Evolutionary conservation across 371 early-diverging fungal species (phyloP).

Genomic region (Mucor plumbeus): DNA sequence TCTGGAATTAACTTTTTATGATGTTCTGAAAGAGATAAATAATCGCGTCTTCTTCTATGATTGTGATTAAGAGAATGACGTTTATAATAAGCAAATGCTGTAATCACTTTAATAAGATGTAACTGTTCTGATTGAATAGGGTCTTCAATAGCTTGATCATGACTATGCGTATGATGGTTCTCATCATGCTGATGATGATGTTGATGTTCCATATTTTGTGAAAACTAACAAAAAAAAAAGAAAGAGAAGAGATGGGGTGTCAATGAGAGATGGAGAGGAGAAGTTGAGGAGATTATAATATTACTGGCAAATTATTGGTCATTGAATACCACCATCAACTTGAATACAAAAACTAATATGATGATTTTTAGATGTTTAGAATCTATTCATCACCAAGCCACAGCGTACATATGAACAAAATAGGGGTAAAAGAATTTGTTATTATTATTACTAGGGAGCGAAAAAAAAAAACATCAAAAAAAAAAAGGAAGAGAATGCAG

Average conservation of each 20-base stretch:
- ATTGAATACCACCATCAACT: too few relatives aligned
- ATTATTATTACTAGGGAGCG: background rate
- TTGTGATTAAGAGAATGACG: slow-evolving; percentile 67
- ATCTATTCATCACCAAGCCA: slow-evolving; percentile 1
- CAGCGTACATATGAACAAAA: background rate
- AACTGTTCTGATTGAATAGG: slow-evolving; percentile 30
- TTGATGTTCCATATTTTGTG: background rate
- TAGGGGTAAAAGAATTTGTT: background rate
- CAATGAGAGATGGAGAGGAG: background rate
- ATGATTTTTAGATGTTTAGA: background rate
- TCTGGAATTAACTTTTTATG: slow-evolving; percentile 69
- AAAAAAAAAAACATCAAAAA: background rate
- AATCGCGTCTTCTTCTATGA: slow-evolving; percentile 76
- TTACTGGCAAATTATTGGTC: background rate
- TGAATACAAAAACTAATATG: background rate
- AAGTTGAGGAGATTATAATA: background rate
- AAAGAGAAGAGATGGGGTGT: background rate
- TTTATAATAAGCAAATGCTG: slow-evolving; percentile 77
- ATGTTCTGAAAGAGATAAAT: slow-evolving; percentile 61
- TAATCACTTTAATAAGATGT: slow-evolving; percentile 69
- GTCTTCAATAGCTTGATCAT: slow-evolving; percentile 9
- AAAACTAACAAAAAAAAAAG: background rate
- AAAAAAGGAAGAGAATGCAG: slow-evolving; percentile 4
- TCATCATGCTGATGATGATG: slow-evolving; percentile 8
- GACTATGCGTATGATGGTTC: background rate